These are phyloP conservation scores for Saccharomycopsis sp. DNA, from an alignment of 805 yeast genomes.

Conservation along the genomic window DNA sequence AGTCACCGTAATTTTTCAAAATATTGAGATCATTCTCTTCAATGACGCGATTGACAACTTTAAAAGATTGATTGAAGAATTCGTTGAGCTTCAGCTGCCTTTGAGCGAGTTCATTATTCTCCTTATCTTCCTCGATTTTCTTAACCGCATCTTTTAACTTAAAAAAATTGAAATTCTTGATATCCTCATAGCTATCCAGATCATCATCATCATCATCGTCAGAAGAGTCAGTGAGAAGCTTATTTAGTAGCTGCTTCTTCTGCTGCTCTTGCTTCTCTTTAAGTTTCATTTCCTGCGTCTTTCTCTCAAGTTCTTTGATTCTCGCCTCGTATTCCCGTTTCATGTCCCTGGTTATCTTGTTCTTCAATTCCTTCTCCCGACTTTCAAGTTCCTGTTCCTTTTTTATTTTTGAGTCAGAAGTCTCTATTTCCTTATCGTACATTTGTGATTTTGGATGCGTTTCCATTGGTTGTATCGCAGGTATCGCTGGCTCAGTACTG, in stretches of 20 bases:
- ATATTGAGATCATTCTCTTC: constrained; percentile 5
- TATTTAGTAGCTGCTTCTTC: background rate
- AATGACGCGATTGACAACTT: constrained; percentile 15
- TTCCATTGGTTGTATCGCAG: too few species aligned
- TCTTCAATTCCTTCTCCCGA: constrained; percentile 5
- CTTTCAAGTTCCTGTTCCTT: constrained; percentile 8
- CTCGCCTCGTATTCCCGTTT: constrained; percentile 1
- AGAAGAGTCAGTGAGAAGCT: background rate
- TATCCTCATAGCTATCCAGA: background rate
- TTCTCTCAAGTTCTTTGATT: constrained; percentile 1
- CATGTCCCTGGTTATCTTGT: constrained; percentile 3
- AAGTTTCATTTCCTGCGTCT: background rate
- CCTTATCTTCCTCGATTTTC: background rate
- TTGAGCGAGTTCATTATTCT: background rate
- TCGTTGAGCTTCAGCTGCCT: constrained; percentile 1
- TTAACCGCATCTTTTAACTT: background rate
- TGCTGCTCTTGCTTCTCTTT: background rate
- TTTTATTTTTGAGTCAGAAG: constrained; percentile 13
- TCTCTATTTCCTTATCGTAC: constrained; percentile 18
- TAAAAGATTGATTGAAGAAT: constrained; percentile 18
- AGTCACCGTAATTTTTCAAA: constrained; percentile 1
- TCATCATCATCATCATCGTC: background rate
- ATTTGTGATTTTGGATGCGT: background rate
- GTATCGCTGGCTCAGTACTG: background rate
- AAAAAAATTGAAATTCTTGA: background rate